Evolutionary conservation across 2,329 filamentous ascomycete species (phyloP).

Genomic region (Pseudogymnoascus destructans): DNA sequence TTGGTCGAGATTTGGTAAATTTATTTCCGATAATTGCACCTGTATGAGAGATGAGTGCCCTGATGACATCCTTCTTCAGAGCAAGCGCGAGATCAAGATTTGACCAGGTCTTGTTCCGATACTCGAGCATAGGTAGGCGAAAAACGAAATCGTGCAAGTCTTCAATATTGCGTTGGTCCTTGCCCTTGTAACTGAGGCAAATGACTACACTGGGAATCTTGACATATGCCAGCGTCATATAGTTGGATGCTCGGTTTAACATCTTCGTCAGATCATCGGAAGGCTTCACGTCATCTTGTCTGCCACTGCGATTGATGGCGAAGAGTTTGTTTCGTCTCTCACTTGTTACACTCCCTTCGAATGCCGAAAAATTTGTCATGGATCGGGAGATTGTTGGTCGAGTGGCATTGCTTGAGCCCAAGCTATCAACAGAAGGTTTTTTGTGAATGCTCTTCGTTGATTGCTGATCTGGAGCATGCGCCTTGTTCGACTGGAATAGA

Average conservation of each 20-base stretch:
- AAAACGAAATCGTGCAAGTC: slow-evolving; percentile 98
- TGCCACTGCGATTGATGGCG: slow-evolving; percentile 34
- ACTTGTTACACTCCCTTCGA: slow-evolving; percentile 20
- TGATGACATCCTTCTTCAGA: slow-evolving; percentile 87
- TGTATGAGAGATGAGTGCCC: slow-evolving; percentile 86
- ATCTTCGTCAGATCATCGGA: slow-evolving; percentile 92
- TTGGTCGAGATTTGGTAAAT: slow-evolving; percentile 77
- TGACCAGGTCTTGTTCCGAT: slow-evolving; percentile 98
- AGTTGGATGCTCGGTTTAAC: slow-evolving; percentile 88
- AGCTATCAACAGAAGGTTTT: slow-evolving; percentile 24
- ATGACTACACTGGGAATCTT: slow-evolving; percentile 91
- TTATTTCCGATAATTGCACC: slow-evolving; percentile 97
- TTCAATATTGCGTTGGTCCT: slow-evolving; percentile 86
- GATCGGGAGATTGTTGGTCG: slow-evolving; percentile 20
- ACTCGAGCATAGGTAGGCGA: slow-evolving; percentile 84
- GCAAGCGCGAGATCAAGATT: slow-evolving; percentile 88
- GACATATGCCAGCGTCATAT: slow-evolving; percentile 94
- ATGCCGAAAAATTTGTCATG: slow-evolving; percentile 17
- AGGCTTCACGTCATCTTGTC: slow-evolving; percentile 45
- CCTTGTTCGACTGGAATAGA: slow-evolving; percentile 30
- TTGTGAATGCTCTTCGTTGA: slow-evolving; percentile 19
- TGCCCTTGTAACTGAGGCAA: slow-evolving; percentile 92
- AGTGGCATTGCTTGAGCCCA: slow-evolving; percentile 18
- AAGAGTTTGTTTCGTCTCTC: slow-evolving; percentile 37
- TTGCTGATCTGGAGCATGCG: slow-evolving; percentile 15